phyloP scores from a whole-genome alignment of 371 early-diverging fungal genomes.

The Coemansia sp. region DNA sequence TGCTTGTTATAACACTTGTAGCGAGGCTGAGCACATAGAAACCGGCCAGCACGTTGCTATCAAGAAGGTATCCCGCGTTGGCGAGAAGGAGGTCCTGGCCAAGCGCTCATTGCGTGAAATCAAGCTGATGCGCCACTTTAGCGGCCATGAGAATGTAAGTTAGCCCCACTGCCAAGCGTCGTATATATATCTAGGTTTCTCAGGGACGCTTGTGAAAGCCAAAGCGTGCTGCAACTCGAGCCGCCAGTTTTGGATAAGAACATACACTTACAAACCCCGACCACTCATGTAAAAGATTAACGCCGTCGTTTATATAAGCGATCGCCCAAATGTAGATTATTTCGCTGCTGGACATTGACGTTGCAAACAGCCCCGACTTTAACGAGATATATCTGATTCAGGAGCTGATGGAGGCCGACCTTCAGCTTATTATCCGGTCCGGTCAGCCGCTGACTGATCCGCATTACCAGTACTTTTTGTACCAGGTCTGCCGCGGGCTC shows the following conservation, averaged over 20 bases:
- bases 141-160: constrained; percentile 84
- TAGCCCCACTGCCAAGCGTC: not conserved
- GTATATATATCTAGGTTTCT: not conserved
- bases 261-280: too few relatives aligned
- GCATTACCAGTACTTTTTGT: constrained; percentile 97
- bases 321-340: constrained; percentile 65
- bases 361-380: constrained; percentile 69
- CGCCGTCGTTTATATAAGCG: not conserved
- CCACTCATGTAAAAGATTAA: too few relatives aligned
- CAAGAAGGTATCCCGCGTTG: constrained; percentile 86
- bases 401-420: constrained; percentile 98
- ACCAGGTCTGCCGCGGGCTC: constrained; percentile 94
- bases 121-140: constrained; percentile 84
- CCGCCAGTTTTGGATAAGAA: not conserved
- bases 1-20: constrained; percentile 32
- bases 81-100: constrained; percentile 80
- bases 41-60: constrained; percentile 88
- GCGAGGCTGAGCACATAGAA: constrained; percentile 76
- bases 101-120: constrained; percentile 88
- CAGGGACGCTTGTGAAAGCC: not conserved
- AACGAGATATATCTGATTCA: constrained; percentile 88
- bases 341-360: constrained; percentile 84
- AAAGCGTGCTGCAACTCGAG: not conserved
- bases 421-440: constrained; percentile 96
- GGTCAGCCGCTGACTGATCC: constrained; percentile 95